Evolutionary conservation across 768 basidiomycete species (phyloP).

Genomic region (Megacollybia marginata): DNA sequence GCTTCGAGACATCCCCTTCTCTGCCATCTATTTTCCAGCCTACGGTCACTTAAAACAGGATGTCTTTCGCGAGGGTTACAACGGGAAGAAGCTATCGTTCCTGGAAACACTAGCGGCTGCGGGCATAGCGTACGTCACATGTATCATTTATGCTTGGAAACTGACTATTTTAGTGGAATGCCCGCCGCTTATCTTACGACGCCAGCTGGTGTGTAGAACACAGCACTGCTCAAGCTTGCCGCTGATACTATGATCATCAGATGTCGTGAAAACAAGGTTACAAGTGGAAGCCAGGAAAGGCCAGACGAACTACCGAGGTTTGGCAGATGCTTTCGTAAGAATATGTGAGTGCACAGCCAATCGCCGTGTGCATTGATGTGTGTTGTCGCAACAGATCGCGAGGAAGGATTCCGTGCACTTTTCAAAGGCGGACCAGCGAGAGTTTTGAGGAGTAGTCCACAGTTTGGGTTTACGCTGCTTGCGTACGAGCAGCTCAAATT

Average conservation of each 20-base stretch:
- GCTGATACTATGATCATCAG: slow-evolving; percentile 28
- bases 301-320: slow-evolving; percentile 85
- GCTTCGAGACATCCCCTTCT: slow-evolving; percentile 94
- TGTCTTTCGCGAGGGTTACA: slow-evolving; percentile 90
- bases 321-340: slow-evolving; percentile 82
- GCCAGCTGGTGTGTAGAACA: slow-evolving; percentile 58
- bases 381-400: slow-evolving; percentile 62
- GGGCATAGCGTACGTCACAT: slow-evolving; percentile 62
- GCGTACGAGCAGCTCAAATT: slow-evolving; percentile 70
- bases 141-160: slow-evolving; percentile 10
- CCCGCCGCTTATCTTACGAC: slow-evolving; percentile 93
- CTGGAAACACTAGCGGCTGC: slow-evolving; percentile 82
- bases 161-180: slow-evolving; percentile 71
- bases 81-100: slow-evolving; percentile 89
- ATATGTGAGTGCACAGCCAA: slow-evolving; percentile 54
- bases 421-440: slow-evolving; percentile 93
- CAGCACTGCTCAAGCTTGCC: no score
- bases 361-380: no score
- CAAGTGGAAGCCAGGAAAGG: slow-evolving; percentile 92
- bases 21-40: slow-evolving; percentile 85
- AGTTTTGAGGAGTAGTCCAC: slow-evolving; percentile 79
- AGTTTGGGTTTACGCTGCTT: slow-evolving; percentile 91
- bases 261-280: slow-evolving; percentile 95
- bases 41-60: slow-evolving; percentile 91
- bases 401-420: slow-evolving; percentile 84